Evolutionary conservation across 768 basidiomycete species (phyloP).

Genomic region (Lactarius quietus): DNA sequence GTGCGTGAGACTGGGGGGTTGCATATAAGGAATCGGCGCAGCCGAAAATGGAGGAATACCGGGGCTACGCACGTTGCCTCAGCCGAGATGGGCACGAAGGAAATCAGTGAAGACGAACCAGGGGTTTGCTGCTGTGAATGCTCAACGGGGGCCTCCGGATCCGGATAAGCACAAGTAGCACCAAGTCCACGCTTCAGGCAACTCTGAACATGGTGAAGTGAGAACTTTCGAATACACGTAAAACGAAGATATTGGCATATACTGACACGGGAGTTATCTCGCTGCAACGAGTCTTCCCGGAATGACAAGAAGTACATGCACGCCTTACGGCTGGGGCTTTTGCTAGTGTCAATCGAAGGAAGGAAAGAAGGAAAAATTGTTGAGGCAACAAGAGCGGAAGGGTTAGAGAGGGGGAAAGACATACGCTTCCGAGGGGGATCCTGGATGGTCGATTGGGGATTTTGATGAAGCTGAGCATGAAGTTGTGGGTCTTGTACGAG

Average conservation of each 20-base stretch:
- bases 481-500: constrained; percentile 33
- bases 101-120: constrained; percentile 27
- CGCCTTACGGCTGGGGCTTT: constrained; percentile 80
- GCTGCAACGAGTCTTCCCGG: constrained; percentile 80
- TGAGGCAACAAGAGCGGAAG: background rate
- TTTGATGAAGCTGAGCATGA: constrained; percentile 31
- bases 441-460: constrained; percentile 29
- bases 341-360: constrained; percentile 39
- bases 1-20: constrained; percentile 40
- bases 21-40: constrained; percentile 39
- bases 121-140: constrained; percentile 25
- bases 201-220: constrained; percentile 44
- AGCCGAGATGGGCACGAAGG: constrained; percentile 25
- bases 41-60: constrained; percentile 38
- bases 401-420: constrained; percentile 28
- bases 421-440: constrained; percentile 55
- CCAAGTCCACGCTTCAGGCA: constrained; percentile 80
- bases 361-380: constrained; percentile 25
- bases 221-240: constrained; percentile 9
- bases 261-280: constrained; percentile 83
- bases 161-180: constrained; percentile 67
- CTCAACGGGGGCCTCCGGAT: constrained; percentile 50
- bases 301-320: constrained; percentile 77
- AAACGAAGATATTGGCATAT: constrained; percentile 22
- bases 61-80: constrained; percentile 32